Evolutionary conservation across 306 rosid genomes (phyloP).

Genomic region (Hylodesmum podocarpum): DNA sequence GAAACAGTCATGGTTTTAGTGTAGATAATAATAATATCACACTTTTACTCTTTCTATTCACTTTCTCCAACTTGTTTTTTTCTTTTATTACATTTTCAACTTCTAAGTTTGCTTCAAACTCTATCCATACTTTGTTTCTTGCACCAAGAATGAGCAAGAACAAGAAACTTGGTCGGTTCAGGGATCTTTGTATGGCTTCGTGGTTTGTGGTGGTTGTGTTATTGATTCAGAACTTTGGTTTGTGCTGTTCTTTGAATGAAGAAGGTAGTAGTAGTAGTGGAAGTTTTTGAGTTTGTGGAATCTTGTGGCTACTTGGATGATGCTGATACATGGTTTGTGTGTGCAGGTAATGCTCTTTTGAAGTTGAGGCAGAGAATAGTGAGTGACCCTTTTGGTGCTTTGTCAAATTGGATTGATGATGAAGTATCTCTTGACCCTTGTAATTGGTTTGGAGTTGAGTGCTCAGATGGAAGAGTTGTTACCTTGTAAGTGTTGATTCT

Average conservation of each 20-base stretch:
- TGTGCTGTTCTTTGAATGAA: constrained; percentile 70
- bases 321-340: constrained; percentile 16
- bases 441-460: constrained; percentile 83
- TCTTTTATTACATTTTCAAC: not conserved
- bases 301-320: constrained; percentile 10
- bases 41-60: not conserved
- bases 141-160: constrained; percentile 38
- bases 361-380: constrained; percentile 60
- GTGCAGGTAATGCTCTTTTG: constrained; percentile 78
- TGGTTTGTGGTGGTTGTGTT: constrained; percentile 39
- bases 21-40: not conserved
- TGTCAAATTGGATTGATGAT: constrained; percentile 68
- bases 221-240: constrained; percentile 47
- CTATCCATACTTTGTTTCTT: no score
- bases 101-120: constrained; percentile 13
- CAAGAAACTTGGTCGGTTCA: constrained; percentile 39
- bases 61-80: not conserved
- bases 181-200: constrained; percentile 24
- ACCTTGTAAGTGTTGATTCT: constrained; percentile 59
- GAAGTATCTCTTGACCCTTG: constrained; percentile 56
- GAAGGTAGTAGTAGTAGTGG: constrained; percentile 60
- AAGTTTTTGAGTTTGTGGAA: constrained; percentile 15
- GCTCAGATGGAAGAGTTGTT: constrained; percentile 71
- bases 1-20: not conserved
- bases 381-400: constrained; percentile 79